Evolutionary conservation across 768 basidiomycete genomes (phyloP).

Genomic region (Suillus decipiens): DNA sequence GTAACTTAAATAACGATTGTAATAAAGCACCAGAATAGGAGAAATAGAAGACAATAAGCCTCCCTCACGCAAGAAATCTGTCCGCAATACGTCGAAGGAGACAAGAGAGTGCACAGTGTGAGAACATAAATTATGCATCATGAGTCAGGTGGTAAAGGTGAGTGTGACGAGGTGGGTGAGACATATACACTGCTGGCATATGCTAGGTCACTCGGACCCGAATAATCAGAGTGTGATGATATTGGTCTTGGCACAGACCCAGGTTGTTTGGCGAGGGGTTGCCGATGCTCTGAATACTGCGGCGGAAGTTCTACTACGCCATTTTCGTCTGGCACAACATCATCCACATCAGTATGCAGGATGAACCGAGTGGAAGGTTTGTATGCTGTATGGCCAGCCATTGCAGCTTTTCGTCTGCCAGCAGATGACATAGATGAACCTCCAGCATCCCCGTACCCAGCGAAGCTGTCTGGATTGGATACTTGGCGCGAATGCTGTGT

Average conservation of each 20-base stretch:
- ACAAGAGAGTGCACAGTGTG: background rate
- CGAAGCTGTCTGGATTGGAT: conserved; percentile 25
- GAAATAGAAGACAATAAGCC: background rate
- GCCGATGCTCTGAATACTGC: conserved; percentile 60
- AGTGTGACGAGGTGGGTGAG: conserved; percentile 8
- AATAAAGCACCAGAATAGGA: background rate
- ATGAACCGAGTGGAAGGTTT: conserved; percentile 54
- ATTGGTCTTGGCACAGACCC: conserved; percentile 16
- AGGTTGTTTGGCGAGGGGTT: conserved; percentile 11
- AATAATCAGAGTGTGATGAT: conserved; percentile 14
- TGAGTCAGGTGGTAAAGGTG: conserved; percentile 16
- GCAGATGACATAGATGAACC: conserved; percentile 37
- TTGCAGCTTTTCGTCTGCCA: conserved; percentile 53
- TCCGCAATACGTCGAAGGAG: conserved; percentile 9
- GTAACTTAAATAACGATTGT: conserved; percentile 1
- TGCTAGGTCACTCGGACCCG: conserved; percentile 13
- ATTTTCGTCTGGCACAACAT: conserved; percentile 45
- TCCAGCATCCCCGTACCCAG: conserved; percentile 20
- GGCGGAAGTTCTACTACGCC: conserved; percentile 77
- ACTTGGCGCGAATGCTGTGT: conserved; percentile 20
- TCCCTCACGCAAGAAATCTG: background rate
- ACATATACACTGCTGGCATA: conserved; percentile 17
- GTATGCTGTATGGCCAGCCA: conserved; percentile 47
- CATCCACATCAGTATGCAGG: conserved; percentile 70
- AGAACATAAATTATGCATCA: conserved; percentile 9